Conservation (phyloP, 2,329 filamentous ascomycete genomes). For the Fusarium sambucinum region DNA sequence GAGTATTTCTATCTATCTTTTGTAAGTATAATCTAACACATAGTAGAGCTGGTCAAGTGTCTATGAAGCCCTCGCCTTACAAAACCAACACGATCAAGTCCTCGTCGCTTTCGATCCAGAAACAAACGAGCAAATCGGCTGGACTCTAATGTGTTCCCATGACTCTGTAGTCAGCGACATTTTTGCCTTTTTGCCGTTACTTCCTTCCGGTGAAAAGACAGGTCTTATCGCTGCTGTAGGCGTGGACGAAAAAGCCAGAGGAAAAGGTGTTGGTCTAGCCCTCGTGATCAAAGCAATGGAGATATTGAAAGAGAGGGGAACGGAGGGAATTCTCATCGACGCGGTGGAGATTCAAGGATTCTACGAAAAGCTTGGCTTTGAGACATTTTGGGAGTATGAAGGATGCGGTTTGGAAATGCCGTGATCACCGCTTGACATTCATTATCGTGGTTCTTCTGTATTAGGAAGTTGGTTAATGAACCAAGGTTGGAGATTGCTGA, state of each 20-base stretch:
- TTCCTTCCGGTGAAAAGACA: slow-evolving; percentile 36
- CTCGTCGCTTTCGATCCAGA: slow-evolving; percentile 45
- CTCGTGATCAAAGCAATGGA: slow-evolving; percentile 43
- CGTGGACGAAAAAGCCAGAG: slow-evolving; percentile 36
- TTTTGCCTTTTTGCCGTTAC: slow-evolving; percentile 36
- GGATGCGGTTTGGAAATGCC: slow-evolving; percentile 1
- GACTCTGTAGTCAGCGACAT: neutral
- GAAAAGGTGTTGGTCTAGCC: slow-evolving; percentile 38
- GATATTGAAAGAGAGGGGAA: slow-evolving; percentile 35
- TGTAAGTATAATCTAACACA: neutral
- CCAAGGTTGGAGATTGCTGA: slow-evolving; percentile 13
- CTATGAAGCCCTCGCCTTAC: slow-evolving; percentile 34
- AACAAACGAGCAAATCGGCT: slow-evolving; percentile 43
- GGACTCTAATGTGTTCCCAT: slow-evolving; percentile 44
- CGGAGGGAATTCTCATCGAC: slow-evolving; percentile 41
- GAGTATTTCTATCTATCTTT: neutral
- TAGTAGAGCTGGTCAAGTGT: slow-evolving; percentile 30
- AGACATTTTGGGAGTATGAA: slow-evolving; percentile 40
- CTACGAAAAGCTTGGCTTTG: slow-evolving; percentile 40
- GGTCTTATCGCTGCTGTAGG: slow-evolving; percentile 44
- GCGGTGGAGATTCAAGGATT: slow-evolving; percentile 39
- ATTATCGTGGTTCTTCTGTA: neutral
- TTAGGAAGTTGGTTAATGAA: slow-evolving; percentile 32
- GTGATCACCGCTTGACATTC: neutral
- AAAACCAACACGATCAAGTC: slow-evolving; percentile 34